phyloP scores from a whole-genome alignment of 2,329 filamentous ascomycete species.

The Botryotinia calthae region DNA sequence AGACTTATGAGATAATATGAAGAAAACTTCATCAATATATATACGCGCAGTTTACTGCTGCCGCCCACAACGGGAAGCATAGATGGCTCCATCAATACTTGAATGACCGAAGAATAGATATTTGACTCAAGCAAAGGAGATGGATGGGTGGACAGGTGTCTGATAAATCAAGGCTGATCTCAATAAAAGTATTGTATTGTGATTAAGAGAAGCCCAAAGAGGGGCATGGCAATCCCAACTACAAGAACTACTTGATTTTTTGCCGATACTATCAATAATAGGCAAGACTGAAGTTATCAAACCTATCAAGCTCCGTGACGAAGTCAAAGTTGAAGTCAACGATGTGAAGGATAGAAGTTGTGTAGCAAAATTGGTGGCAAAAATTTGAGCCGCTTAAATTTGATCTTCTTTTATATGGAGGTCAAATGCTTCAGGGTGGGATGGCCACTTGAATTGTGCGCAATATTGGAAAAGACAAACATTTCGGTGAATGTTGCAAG shows the following conservation, averaged over 20 bases:
- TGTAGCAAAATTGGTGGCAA: background rate
- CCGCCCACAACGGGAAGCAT: background rate
- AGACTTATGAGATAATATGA: background rate
- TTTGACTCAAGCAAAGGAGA: background rate
- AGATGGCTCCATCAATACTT: background rate
- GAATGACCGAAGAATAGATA: background rate
- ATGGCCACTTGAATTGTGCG: background rate
- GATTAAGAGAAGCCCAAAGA: background rate
- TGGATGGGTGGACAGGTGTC: background rate
- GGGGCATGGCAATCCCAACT: background rate
- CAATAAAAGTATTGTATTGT: background rate
- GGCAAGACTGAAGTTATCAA: background rate
- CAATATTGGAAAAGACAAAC: background rate
- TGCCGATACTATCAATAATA: background rate
- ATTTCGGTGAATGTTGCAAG: background rate
- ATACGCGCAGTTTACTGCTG: slow-evolving; percentile 7
- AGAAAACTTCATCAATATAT: background rate
- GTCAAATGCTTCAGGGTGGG: background rate
- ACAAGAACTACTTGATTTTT: background rate
- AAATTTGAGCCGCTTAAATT: background rate
- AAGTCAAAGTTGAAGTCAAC: background rate
- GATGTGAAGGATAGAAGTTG: background rate
- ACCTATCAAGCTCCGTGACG: background rate
- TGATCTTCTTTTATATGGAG: background rate
- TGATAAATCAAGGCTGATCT: background rate